Conservation (phyloP, 2,329 filamentous ascomycete genomes). For the Paradendryphiella salina region DNA sequence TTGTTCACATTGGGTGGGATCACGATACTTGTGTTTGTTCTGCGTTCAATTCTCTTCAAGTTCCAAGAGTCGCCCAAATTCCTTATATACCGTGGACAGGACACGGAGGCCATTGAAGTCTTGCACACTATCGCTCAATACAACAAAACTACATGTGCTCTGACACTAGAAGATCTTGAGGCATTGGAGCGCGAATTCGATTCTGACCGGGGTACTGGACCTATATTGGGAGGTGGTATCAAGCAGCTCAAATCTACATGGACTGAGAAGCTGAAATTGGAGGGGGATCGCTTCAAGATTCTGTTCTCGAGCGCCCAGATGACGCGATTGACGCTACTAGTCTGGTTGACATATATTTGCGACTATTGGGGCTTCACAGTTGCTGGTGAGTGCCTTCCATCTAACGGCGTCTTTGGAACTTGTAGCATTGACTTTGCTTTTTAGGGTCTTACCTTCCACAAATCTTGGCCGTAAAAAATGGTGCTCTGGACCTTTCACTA, state of each 20-base stretch:
- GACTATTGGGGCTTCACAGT: constrained; percentile 57
- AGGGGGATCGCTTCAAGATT: constrained; percentile 51
- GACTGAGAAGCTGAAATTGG: constrained; percentile 44
- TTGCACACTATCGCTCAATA: constrained; percentile 50
- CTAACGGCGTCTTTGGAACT: neutral
- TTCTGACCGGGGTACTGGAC: constrained; percentile 19
- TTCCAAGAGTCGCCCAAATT: constrained; percentile 65
- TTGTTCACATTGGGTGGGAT: constrained; percentile 48
- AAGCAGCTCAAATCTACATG: constrained; percentile 38
- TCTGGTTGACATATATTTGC: constrained; percentile 57
- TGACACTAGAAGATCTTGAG: constrained; percentile 46
- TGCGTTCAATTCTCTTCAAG: constrained; percentile 58
- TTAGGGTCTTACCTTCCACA: constrained; percentile 54
- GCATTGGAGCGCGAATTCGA: constrained; percentile 40
- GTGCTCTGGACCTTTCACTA: constrained; percentile 50
- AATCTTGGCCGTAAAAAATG: constrained; percentile 59
- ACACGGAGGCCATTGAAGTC: constrained; percentile 56
- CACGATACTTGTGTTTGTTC: constrained; percentile 53
- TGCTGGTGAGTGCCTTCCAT: constrained; percentile 39
- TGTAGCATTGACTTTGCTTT: neutral
- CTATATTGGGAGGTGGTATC: constrained; percentile 39
- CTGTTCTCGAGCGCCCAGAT: constrained; percentile 51
- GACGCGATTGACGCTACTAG: constrained; percentile 52
- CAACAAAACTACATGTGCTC: constrained; percentile 44
- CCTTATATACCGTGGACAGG: constrained; percentile 57